Evolutionary conservation across 495 filamentous ascomycete species (phyloP).

Genomic region (Chlorociboria aeruginascens): DNA sequence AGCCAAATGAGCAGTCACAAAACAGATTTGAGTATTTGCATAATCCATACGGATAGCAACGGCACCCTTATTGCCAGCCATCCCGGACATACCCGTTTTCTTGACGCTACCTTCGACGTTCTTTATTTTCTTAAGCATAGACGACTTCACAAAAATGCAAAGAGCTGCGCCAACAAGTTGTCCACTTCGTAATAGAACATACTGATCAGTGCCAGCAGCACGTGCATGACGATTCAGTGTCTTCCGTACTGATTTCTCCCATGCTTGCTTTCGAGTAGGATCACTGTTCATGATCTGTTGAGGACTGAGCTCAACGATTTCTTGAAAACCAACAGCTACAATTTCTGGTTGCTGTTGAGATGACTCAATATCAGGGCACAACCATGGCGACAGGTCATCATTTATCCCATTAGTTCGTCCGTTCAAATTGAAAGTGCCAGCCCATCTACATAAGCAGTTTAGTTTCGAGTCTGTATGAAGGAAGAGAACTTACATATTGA

Average conservation of each 20-base stretch:
- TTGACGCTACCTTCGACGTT: constrained; percentile 94
- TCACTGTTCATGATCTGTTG: constrained; percentile 99
- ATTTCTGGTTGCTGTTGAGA: constrained; percentile 57
- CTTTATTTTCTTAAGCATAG: constrained; percentile 67
- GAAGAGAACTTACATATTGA: constrained; percentile 26
- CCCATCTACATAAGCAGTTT: constrained; percentile 48
- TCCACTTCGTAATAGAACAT: constrained; percentile 80
- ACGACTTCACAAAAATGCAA: constrained; percentile 77
- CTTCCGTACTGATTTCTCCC: constrained; percentile 71
- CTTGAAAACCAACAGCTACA: constrained; percentile 85
- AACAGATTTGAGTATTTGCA: constrained; percentile 85
- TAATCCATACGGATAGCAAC: constrained; percentile 95
- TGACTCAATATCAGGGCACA: constrained; percentile 46
- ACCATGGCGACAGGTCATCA: constrained; percentile 75
- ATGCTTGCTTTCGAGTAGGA: constrained; percentile 68
- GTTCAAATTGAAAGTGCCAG: constrained; percentile 92
- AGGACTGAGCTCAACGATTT: constrained; percentile 91
- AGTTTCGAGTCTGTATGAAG: constrained; percentile 17
- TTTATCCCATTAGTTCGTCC: constrained; percentile 64
- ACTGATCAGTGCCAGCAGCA: constrained; percentile 52
- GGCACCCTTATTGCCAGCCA: constrained; percentile 96
- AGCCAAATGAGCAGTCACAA: constrained; percentile 93
- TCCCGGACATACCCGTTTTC: constrained; percentile 95
- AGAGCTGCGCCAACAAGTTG: constrained; percentile 92
- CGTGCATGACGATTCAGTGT: constrained; percentile 63